A percentile compares a stretch with the other conserved stretches of the same genome.
These are phyloP conservation scores for Penicillium steckii DNA, from an alignment of 495 filamentous ascomycete species.

Conservation along the genomic window DNA sequence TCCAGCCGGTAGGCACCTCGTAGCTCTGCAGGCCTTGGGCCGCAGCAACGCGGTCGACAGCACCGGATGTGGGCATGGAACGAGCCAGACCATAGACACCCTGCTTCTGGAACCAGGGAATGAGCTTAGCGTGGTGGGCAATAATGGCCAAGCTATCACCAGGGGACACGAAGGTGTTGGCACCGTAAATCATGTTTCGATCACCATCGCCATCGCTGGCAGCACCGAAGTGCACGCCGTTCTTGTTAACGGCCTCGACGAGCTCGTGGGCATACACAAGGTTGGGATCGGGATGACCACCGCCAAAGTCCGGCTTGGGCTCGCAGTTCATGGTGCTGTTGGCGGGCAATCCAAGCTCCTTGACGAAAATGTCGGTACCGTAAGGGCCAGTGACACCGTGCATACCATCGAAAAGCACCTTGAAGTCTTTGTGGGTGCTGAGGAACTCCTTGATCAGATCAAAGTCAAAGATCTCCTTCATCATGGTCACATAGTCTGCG, in stretches of 20 bases:
- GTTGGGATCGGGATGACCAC: conserved; percentile 97
- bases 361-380: conserved; percentile 89
- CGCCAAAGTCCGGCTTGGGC: conserved; percentile 90
- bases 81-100: conserved; percentile 93
- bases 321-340: conserved; percentile 90
- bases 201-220: conserved; percentile 97
- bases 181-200: conserved; percentile 99
- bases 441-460: conserved; percentile 92
- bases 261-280: conserved; percentile 96
- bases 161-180: conserved; percentile 92
- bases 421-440: conserved; percentile 80
- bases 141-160: conserved; percentile 98
- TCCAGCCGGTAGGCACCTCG: conserved; percentile 98
- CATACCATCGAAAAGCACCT: conserved; percentile 93
- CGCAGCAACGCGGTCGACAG: conserved; percentile 92
- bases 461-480: conserved; percentile 99
- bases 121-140: conserved; percentile 87
- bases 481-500: conserved; percentile 87
- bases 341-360: conserved; percentile 77
- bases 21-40: conserved; percentile 90
- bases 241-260: conserved; percentile 89
- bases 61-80: conserved; percentile 94
- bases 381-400: conserved; percentile 95
- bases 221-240: conserved; percentile 90
- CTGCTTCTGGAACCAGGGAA: conserved; percentile 97